Evolutionary conservation across 257 asterid species (phyloP).

Genomic region (Solanum tarijense): DNA sequence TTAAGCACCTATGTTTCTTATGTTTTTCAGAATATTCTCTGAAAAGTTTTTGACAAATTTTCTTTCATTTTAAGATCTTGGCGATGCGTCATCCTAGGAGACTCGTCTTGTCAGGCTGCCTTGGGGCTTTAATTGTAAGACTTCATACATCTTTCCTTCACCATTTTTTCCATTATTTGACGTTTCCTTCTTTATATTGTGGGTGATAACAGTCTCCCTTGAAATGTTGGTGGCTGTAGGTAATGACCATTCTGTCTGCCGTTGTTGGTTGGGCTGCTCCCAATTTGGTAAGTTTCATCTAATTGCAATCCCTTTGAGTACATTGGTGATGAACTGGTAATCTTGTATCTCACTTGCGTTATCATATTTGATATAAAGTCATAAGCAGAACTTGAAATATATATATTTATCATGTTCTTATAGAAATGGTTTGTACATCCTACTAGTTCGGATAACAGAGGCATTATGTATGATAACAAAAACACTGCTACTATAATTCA

Average conservation of each 20-base stretch:
- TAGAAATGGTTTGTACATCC: not conserved
- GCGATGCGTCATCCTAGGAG: constrained; percentile 99
- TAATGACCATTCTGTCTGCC: constrained; percentile 88
- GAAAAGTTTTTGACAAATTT: not conserved
- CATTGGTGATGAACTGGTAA: not conserved
- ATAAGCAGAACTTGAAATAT: not conserved
- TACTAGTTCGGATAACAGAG: not conserved
- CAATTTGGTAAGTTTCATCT: constrained; percentile 43
- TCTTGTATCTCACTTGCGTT: not conserved
- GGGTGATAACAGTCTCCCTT: not conserved
- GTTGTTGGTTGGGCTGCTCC: constrained; percentile 99
- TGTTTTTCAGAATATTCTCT: not conserved
- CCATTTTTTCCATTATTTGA: not conserved
- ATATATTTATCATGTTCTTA: not conserved
- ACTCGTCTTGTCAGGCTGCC: constrained; percentile 86
- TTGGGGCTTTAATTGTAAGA: constrained; percentile 85
- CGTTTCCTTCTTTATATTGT: not conserved
- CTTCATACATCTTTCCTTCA: not conserved
- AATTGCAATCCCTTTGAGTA: not conserved
- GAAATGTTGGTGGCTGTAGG: constrained; percentile 23
- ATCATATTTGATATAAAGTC: not conserved
- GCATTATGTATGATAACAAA: not conserved
- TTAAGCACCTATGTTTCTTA: not conserved
- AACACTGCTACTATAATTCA: not conserved
- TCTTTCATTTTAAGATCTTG: constrained; percentile 43